These are phyloP conservation scores for Dicorynia guianensis DNA, from an alignment of 306 rosid genomes.

Conservation along the genomic window DNA sequence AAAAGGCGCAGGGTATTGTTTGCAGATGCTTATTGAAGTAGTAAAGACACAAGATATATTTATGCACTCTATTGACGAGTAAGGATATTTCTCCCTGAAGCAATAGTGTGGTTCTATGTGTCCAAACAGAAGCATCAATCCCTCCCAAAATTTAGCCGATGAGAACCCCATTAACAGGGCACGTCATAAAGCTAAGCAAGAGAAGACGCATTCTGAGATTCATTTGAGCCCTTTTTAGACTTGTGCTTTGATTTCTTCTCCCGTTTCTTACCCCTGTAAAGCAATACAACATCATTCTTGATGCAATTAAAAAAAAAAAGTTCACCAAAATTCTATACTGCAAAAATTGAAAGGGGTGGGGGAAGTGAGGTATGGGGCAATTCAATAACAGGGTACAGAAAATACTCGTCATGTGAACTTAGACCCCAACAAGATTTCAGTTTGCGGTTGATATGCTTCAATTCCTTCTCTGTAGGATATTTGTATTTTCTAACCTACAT, in stretches of 20 bases:
- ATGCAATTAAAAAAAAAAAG: background rate
- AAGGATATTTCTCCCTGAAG: background rate
- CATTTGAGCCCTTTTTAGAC: constrained; percentile 72
- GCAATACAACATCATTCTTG: constrained; percentile 17
- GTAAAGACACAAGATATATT: no score
- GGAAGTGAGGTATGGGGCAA: background rate
- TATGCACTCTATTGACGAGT: background rate
- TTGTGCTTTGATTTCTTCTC: constrained; percentile 98
- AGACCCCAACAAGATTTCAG: constrained; percentile 94
- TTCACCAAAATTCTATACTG: background rate
- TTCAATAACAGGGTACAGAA: constrained; percentile 38
- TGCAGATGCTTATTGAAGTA: no score
- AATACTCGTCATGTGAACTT: constrained; percentile 82
- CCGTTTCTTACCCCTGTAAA: constrained; percentile 79
- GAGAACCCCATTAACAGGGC: constrained; percentile 14
- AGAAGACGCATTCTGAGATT: constrained; percentile 45
- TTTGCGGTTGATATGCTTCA: constrained; percentile 85
- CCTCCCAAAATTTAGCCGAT: constrained; percentile 12
- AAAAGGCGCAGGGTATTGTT: no score
- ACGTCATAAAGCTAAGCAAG: constrained; percentile 25
- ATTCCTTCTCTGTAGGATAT: constrained; percentile 83
- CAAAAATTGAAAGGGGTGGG: background rate
- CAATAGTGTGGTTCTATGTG: background rate
- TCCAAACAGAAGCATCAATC: constrained; percentile 10
- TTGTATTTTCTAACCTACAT: constrained; percentile 66